Evolutionary conservation across 169 alveolate genomes (phyloP), one percentile per base, ranked within the genome.

Genomic region (Haemoproteus tartakovskyi): DNA sequence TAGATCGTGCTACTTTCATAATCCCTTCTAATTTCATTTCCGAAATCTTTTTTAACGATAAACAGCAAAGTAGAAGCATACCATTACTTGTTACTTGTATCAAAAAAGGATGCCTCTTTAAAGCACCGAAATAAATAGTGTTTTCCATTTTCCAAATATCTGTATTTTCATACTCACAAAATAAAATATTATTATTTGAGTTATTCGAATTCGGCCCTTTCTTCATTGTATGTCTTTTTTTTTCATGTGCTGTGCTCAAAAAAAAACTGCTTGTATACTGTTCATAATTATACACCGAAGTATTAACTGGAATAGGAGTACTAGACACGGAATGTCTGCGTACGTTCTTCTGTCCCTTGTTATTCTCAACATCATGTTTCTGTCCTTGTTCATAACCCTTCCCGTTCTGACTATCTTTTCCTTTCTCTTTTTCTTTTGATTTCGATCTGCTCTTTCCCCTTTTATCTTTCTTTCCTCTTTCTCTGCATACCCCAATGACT

Each of bases 91-190:
- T 56, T 24, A 56, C 63, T 27, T 70, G 84, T 5, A 70, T 21
- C 9, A 70, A 30, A 16, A 56, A 70, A 0, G 84, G 84, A 33
- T 26, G 29, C n/a, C 57, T 70, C 22, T 54, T 70, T 22, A 70
- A 18, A n/a, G 45, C 54, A 18, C 21, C 45, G 18, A 70, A 70
- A 24, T 54, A 37, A 41, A 70, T 33, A 0, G 78, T 56, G 45
- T 70, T 70, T 22, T 40, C 38, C 2, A 5, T 33, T 16, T 56
- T 11, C 19, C 57, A 70, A 5, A 70, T 26, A 56, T 70, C 84
- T 11, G 61, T 60, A 29, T 70, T 46, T 19, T 70, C 59, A 56
- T 70, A 70, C 33, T 70, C 84, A 21, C 84, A 70, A 8, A 70
- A 38, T 16, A 30, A 43, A 1, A 70, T 43, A 33, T 70, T 46